Evolutionary conservation across 805 yeast species (phyloP), one percentile per base, ranked within the genome.

Genomic region (Candida qinlingensis): DNA sequence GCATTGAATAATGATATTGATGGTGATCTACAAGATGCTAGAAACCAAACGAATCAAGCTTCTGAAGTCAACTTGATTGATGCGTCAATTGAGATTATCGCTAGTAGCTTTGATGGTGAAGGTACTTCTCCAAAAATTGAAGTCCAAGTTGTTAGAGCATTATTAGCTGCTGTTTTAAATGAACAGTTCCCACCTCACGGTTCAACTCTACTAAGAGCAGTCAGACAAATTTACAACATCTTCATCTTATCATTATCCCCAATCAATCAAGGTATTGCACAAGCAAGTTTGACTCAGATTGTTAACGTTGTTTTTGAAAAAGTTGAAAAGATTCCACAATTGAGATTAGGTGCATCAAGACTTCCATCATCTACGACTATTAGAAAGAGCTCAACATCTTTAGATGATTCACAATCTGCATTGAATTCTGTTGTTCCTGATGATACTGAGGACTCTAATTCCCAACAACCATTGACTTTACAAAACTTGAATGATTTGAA

Each of bases 271-370:
- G 87, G 90, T 1, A 83, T 91, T 51, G 98, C 99, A 0, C 98
- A 95, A 70, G 98, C 96, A 1, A 85, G 94, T 7, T 74, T 94
- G 55, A 87, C 95, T 3, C 99, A 94, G 68, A 85, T 92, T 59
- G 88, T 94, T 26, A 82, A 83, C 47, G 82, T 87, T 7, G 84
- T 91, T 9, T 94, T 89, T 69, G 96, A 87, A 53, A 79, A 94
- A 53, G 79, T 81, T 39, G 76, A 74, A 46, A 66, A 62, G 41
- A 62, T 69, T 35, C 55, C 69, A 31, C 31, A 33, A 3, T 38
- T 44, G 26, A 46, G 39, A 13, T 19, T 33, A 9, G 37, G 45
- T 7, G 8, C 10, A 11, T 44, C 51, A 12, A 47, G 49, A 40
- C 11, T 49, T 10, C 40, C 47, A 27, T 46, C 49, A 1, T 13